Evolutionary conservation across 305 asterid genomes (phyloP), one percentile per base, ranked within the genome.

Genomic region (Fraxinus paxiana): DNA sequence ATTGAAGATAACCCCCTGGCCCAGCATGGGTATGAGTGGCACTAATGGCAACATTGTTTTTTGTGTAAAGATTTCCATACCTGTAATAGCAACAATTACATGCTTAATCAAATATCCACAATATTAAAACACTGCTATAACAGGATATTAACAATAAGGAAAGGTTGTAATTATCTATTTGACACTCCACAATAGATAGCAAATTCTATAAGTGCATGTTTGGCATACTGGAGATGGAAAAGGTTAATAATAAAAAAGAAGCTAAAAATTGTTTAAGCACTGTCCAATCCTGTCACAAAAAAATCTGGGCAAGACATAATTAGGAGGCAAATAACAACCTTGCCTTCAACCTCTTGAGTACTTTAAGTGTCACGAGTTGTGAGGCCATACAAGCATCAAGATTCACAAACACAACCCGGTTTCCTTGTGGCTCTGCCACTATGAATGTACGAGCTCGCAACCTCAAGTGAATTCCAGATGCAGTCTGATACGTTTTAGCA

Each of bases 371-470:
- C 75, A 94, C 98, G 73, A 94, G 83, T 79, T 94, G 98, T 67
- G 98, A 94, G 77, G 93, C 98, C 99, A 96, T 92, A 86, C 98
- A 94, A 82, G 99, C 99, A 94, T 96, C 99, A 51, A 94, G 93
- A 85, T 96, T 94, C 67, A 94, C 98, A 86, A 96, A 94, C 38
- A 85, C 86, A 77, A 94, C 87, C 26, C 97, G 86, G 70, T 85
- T 89, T 67, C 98, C 97, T 28, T 88, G 84, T 13, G 97, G 97
- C 86, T 94, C 97, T 4, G 97, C 93, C 72, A 92, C 97, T 79
- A 96, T 83, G 80, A 96, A 96, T 43, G 98, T 84, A 75, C 99
- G 93, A 83, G 99, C 93, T 54, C 98, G 92, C 87, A 96, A 83
- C 82, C 99, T 90, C 81, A 94, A 96, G 93, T 96, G 98, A 80